phyloP scores from a whole-genome alignment of 495 filamentous ascomycete species.

The Terfezia claveryi region DNA sequence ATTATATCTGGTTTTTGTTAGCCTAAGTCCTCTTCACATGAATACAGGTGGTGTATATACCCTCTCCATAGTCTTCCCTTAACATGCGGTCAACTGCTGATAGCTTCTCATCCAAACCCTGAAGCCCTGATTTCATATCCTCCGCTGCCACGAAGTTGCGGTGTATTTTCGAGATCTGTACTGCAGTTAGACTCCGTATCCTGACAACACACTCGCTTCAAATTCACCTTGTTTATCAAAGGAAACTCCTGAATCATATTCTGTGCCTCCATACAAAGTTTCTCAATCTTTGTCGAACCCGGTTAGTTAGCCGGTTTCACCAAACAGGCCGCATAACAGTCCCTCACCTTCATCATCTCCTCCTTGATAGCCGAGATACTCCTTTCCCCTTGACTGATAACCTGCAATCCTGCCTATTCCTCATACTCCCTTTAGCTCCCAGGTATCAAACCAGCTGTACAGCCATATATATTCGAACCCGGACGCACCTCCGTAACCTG shows the following conservation, averaged over 20 bases:
- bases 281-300: conserved; percentile 43
- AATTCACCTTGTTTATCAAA: conserved; percentile 61
- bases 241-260: conserved; percentile 58
- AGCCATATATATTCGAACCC: too few species aligned
- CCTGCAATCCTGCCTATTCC: too few species aligned
- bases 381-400: background rate
- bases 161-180: conserved; percentile 49
- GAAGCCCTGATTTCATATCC: conserved; percentile 72
- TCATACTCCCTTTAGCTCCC: too few species aligned
- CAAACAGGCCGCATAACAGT: background rate
- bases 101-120: conserved; percentile 45
- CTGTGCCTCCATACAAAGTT: conserved; percentile 40
- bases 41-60: background rate
- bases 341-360: conserved; percentile 44
- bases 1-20: conserved; percentile 14
- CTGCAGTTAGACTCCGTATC: conserved; percentile 3
- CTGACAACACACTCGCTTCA: background rate
- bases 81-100: conserved; percentile 29
- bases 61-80: conserved; percentile 55
- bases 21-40: background rate
- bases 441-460: too few species aligned
- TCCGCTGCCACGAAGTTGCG: conserved; percentile 76
- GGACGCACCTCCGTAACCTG: conserved; percentile 48
- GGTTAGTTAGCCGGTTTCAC: conserved; percentile 1
- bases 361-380: conserved; percentile 78